Conservation (phyloP, 768 basidiomycete genomes). For the Pisolithus albus region DNA sequence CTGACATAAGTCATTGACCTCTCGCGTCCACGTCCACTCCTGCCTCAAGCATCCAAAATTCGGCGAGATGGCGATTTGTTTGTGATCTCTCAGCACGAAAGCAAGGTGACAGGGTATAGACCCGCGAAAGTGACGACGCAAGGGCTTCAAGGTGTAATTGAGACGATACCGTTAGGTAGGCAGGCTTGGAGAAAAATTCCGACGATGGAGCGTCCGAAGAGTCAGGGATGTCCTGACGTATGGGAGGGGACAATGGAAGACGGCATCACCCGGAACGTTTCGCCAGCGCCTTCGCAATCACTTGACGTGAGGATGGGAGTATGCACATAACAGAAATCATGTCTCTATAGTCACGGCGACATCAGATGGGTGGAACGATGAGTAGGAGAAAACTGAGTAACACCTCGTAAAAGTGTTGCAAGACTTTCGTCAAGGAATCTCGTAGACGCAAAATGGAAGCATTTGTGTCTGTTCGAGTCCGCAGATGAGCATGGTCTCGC, state of each 20-base stretch:
- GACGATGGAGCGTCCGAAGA: constrained; percentile 7
- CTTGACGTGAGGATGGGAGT: constrained; percentile 85
- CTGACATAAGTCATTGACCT: constrained; percentile 44
- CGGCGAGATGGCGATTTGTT: constrained; percentile 88
- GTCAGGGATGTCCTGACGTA: constrained; percentile 8
- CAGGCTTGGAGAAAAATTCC: constrained; percentile 69
- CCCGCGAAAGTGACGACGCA: constrained; percentile 67
- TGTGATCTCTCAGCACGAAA: constrained; percentile 90
- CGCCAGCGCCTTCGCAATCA: constrained; percentile 96
- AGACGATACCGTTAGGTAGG: constrained; percentile 90
- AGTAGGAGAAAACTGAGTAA: constrained; percentile 11
- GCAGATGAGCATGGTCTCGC: constrained; percentile 82
- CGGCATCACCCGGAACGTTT: constrained; percentile 69
- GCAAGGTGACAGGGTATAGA: constrained; percentile 88
- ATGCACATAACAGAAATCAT: constrained; percentile 73
- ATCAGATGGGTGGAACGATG: background rate
- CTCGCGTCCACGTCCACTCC: constrained; percentile 71
- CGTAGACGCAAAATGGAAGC: constrained; percentile 74
- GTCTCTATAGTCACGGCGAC: constrained; percentile 38
- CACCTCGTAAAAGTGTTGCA: constrained; percentile 72
- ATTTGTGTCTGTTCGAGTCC: constrained; percentile 66
- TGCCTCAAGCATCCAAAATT: constrained; percentile 99
- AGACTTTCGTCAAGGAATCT: constrained; percentile 44
- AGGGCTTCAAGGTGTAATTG: constrained; percentile 94
- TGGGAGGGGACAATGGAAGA: constrained; percentile 11